A percentile compares a stretch with the other conserved stretches of the same genome.
These are phyloP conservation scores for Porphyrellus cyaneotinctus DNA, from an alignment of 768 basidiomycete species.

Conservation along the genomic window DNA sequence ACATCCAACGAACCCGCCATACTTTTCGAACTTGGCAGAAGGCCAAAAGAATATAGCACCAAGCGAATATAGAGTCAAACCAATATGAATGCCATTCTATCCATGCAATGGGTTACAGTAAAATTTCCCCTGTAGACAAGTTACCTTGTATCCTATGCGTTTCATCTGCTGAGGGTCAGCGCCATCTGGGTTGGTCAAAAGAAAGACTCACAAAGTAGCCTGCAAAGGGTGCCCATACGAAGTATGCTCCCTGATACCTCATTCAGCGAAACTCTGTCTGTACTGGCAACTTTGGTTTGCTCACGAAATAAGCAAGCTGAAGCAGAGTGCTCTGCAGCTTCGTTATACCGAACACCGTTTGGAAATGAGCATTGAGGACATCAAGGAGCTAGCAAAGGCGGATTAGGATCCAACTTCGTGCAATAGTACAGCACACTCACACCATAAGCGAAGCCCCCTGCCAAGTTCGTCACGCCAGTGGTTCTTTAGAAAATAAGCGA, in stretches of 20 bases:
- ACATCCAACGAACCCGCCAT: conserved; percentile 70
- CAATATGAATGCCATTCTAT: conserved; percentile 60
- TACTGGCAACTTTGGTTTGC: conserved; percentile 11
- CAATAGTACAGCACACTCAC: conserved; percentile 32
- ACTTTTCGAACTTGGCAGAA: conserved; percentile 61
- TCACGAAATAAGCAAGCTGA: conserved; percentile 67
- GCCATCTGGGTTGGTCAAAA: background rate
- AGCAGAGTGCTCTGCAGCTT: conserved; percentile 72
- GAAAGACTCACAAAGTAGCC: conserved; percentile 47
- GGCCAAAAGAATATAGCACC: conserved; percentile 82
- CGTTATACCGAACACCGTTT: conserved; percentile 59
- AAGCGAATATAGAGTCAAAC: conserved; percentile 52
- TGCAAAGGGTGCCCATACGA: conserved; percentile 57
- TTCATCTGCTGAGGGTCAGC: conserved; percentile 43
- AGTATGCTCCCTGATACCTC: conserved; percentile 48
- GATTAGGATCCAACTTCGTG: conserved; percentile 10
- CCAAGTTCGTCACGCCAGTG: background rate
- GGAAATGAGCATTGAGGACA: conserved; percentile 71
- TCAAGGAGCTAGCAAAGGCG: conserved; percentile 50
- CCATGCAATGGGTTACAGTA: background rate
- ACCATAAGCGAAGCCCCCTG: conserved; percentile 68
- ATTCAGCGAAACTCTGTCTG: background rate
- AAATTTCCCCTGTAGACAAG: background rate
- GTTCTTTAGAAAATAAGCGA: background rate
- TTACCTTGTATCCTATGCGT: conserved; percentile 63